These are phyloP conservation scores for Neurospora pannonica DNA, from an alignment of 495 filamentous ascomycete genomes.

Conservation along the genomic window DNA sequence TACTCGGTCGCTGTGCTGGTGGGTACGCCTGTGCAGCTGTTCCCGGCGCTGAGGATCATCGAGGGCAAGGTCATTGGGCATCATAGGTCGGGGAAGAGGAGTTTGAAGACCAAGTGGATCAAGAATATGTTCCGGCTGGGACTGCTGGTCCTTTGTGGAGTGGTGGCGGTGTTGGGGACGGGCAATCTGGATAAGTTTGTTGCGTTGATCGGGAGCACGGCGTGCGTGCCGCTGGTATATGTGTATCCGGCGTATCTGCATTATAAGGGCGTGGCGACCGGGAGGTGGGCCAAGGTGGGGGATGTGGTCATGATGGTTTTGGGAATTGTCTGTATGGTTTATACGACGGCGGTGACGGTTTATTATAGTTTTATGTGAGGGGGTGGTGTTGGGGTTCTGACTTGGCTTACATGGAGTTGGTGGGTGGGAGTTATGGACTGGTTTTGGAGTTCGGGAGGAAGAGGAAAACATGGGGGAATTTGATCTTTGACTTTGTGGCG, in stretches of 20 bases:
- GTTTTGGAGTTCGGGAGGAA: background rate
- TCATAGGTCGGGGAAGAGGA: constrained; percentile 44
- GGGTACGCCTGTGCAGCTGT: constrained; percentile 55
- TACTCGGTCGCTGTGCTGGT: constrained; percentile 55
- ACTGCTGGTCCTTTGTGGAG: constrained; percentile 40
- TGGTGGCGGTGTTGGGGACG: constrained; percentile 44
- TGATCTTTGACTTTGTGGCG: background rate
- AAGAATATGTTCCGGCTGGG: constrained; percentile 50
- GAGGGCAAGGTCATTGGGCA: constrained; percentile 46
- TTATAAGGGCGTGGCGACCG: constrained; percentile 46
- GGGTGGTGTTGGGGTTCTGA: background rate
- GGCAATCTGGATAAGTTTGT: constrained; percentile 57
- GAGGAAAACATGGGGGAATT: background rate
- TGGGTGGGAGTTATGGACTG: background rate
- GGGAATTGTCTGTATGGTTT: constrained; percentile 51
- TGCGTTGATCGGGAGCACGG: constrained; percentile 51
- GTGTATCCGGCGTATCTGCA: constrained; percentile 74
- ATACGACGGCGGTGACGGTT: constrained; percentile 50
- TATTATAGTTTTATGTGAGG: constrained; percentile 27
- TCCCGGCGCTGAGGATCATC: constrained; percentile 52
- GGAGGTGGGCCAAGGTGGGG: constrained; percentile 33
- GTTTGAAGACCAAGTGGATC: constrained; percentile 49
- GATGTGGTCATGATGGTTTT: constrained; percentile 47
- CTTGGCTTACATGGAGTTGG: background rate
- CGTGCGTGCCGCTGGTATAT: constrained; percentile 81